Conservation (phyloP, 176 grass and related monocot species). For the Miscanthus lutarioriparius region DNA sequence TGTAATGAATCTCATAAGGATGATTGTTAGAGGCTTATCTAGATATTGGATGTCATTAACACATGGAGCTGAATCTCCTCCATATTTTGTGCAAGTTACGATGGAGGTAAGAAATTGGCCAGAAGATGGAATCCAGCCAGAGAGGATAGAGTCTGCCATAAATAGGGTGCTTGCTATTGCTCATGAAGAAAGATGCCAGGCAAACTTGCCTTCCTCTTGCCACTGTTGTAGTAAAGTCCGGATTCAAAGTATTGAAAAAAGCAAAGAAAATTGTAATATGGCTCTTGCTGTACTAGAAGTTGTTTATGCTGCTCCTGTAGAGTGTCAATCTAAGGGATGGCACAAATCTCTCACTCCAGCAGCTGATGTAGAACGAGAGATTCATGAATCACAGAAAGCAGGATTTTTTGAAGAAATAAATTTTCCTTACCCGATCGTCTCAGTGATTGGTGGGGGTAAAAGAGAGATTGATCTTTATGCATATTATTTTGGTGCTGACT, state of each 20-base stretch:
- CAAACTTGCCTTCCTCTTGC: conserved; percentile 63
- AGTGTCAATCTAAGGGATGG: conserved; percentile 73
- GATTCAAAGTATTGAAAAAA: conserved; percentile 95
- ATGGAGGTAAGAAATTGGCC: conserved; percentile 93
- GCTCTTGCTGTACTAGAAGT: conserved; percentile 97
- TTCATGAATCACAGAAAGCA: conserved; percentile 68
- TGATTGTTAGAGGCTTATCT: conserved; percentile 65
- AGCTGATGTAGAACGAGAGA: conserved; percentile 78
- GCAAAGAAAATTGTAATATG: conserved; percentile 71
- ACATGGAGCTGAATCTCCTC: conserved; percentile 88
- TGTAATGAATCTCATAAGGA: conserved; percentile 56
- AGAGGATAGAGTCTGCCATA: conserved; percentile 91
- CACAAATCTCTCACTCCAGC: conserved; percentile 85
- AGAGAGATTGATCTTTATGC: conserved; percentile 94
- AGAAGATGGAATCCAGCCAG: conserved; percentile 96
- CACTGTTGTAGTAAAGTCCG: conserved; percentile 70
- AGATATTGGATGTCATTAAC: conserved; percentile 97
- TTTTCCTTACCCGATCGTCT: conserved; percentile 79
- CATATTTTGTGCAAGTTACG: conserved; percentile 96
- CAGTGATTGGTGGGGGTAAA: conserved; percentile 92
- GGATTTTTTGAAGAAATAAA: conserved; percentile 78
- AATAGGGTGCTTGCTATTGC: conserved; percentile 73
- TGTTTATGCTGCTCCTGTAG: conserved; percentile 73
- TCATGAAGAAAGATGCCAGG: conserved; percentile 83
- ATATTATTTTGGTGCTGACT: conserved; percentile 94